Percentiles rank a stretch among this genome's conserved stretches.
Evolutionary conservation across 2,329 filamentous ascomycete genomes (phyloP).

Genomic region (Cadophora malorum): DNA sequence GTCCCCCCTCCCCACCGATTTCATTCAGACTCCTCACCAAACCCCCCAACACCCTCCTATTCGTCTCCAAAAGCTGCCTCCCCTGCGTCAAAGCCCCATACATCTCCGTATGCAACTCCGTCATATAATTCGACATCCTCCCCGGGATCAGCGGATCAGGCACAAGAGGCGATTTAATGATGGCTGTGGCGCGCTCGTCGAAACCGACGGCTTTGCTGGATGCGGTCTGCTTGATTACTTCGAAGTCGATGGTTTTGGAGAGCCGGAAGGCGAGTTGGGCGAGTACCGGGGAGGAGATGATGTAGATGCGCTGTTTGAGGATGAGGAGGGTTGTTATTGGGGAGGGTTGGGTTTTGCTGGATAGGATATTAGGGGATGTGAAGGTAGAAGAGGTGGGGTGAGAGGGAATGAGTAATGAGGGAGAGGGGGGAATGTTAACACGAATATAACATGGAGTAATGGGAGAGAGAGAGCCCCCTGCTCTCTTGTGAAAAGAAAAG

Average conservation of each 20-base stretch:
- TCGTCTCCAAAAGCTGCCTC: conserved; percentile 29
- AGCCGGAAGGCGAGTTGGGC: conserved; percentile 44
- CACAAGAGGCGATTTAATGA: conserved; percentile 5
- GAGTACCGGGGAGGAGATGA: conserved; percentile 50
- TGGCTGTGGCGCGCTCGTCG: conserved; percentile 21
- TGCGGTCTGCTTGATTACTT: conserved; percentile 31
- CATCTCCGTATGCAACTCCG: conserved; percentile 27
- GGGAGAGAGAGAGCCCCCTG: too few relatives aligned
- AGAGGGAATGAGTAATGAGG: background rate
- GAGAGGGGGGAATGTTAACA: too few relatives aligned
- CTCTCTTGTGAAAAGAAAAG: too few relatives aligned
- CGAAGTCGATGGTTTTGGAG: conserved; percentile 50
- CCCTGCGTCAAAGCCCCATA: conserved; percentile 26
- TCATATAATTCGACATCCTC: conserved; percentile 24
- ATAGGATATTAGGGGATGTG: background rate
- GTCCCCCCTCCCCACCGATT: conserved; percentile 21
- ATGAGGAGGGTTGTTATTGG: conserved; percentile 53
- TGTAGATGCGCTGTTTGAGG: conserved; percentile 52
- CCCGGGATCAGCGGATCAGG: conserved; percentile 8
- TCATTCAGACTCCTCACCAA: conserved; percentile 44
- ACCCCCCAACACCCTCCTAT: conserved; percentile 46
- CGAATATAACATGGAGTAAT: too few relatives aligned
- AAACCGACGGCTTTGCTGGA: conserved; percentile 23
- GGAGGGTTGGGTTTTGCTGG: conserved; percentile 13
- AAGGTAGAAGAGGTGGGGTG: background rate